phyloP scores from a whole-genome alignment of 1,284 basidiomycete genomes.

The Naganishia cerealis region DNA sequence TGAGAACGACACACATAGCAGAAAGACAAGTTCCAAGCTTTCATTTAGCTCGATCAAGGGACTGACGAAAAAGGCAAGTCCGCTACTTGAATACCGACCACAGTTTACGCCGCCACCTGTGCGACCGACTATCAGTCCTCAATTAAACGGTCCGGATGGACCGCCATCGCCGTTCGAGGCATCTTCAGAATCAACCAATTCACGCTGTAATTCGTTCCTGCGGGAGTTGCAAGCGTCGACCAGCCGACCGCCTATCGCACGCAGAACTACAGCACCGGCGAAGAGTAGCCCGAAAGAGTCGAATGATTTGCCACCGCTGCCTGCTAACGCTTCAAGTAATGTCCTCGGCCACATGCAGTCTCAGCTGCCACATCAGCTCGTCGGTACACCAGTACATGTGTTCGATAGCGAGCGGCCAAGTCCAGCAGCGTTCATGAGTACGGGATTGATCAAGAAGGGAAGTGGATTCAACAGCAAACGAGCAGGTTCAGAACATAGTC shows the following conservation, averaged over 20 bases:
- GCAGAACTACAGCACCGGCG: slow-evolving; percentile 28
- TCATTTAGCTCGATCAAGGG: slow-evolving; percentile 20
- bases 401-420: slow-evolving; percentile 50
- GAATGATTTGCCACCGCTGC: slow-evolving; percentile 8
- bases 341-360: slow-evolving; percentile 10
- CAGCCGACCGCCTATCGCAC: slow-evolving; percentile 25
- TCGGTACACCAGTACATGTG: slow-evolving; percentile 25
- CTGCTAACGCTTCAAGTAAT: slow-evolving; percentile 3
- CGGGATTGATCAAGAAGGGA: slow-evolving; percentile 52
- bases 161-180: slow-evolving; percentile 25
- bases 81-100: slow-evolving; percentile 15
- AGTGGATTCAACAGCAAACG: slow-evolving; percentile 36
- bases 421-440: slow-evolving; percentile 51
- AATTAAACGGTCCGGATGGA: slow-evolving; percentile 19
- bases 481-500: slow-evolving; percentile 11
- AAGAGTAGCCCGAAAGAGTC: slow-evolving; percentile 11
- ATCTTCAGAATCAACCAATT: slow-evolving; percentile 23
- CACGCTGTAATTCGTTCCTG: slow-evolving; percentile 22
- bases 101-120: slow-evolving; percentile 23
- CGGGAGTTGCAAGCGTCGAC: slow-evolving; percentile 23
- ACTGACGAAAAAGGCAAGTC: slow-evolving; percentile 7
- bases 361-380: slow-evolving; percentile 9
- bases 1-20: slow-evolving; percentile 3
- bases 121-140: slow-evolving; percentile 20
- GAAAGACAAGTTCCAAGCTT: slow-evolving; percentile 15